Base-by-base conservation (phyloP, 2,329 filamentous ascomycete species). In the Aspergillus pseudoviridinutans region DNA sequence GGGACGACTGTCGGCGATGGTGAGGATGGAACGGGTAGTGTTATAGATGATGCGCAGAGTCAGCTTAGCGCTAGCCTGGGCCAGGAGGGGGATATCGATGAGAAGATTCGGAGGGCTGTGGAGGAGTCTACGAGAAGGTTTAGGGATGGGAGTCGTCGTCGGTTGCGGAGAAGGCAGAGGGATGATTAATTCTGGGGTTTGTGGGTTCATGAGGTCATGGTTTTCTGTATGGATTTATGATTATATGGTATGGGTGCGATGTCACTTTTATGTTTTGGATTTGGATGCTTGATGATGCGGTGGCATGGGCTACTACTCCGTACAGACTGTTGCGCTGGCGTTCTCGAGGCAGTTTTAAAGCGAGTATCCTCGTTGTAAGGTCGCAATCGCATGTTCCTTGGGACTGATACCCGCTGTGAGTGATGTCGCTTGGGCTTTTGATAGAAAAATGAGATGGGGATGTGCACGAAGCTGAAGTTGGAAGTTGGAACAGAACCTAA, bases 1-100 rank as follows among this genome's bases (percentile, higher is more conserved):
- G 75, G 76, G 41, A 78, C 78, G 14, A 70, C 64, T 4, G 63
- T 74, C 32, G 67, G 78, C 20, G 71, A 78, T 53, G 79, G 82
- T 4, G 71, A 80, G 27, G 81, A 84, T 49, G 82, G 83, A 65
- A 24, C 24, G 17, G 42, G 44, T 12, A 52, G 24, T 35, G n/a
- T 35, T 27, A 12, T 6, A 4, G 61, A 81, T 25, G 74, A 75
- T 53, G 74, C 75, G 17, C 74, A 76, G 57, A 59, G 14, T 38
- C 14, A 38, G 32, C 14, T 38, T 68, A 41, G 9, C 27, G n/a
- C 28, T 4, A 22, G 42, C 6, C 24, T 22, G 50, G 10, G n/a
- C 27, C 68, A 74, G 28, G 70, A 74, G 42, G 62, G 72, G 51
- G 69, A 72, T 55, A 64, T 72, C 22, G 67, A 69, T 28, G 68